phyloP scores from a whole-genome alignment of 2,329 filamentous ascomycete genomes.

The Colletotrichum sp. region DNA sequence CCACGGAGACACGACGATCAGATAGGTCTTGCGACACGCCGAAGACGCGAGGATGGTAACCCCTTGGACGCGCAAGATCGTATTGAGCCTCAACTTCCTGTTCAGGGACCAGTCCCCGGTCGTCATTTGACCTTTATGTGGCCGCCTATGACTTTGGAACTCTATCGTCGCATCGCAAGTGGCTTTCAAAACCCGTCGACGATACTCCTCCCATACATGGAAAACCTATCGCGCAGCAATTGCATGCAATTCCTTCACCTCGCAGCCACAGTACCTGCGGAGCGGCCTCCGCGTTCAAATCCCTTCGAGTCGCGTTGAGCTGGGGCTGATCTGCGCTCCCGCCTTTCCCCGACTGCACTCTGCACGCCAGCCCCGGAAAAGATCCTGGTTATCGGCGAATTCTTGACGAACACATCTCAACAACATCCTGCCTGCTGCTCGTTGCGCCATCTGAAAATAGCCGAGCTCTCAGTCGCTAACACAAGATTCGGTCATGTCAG shows the following conservation, averaged over 20 bases:
- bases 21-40: not conserved
- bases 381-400: not conserved
- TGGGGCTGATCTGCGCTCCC: constrained; percentile 10
- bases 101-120: not conserved
- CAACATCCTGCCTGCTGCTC: not conserved
- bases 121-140: not conserved
- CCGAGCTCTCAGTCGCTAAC: not conserved
- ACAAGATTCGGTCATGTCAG: not conserved
- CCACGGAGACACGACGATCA: not conserved
- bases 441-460: not conserved
- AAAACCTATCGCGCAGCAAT: not conserved
- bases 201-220: not conserved
- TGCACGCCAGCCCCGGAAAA: not conserved
- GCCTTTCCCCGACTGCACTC: constrained; percentile 1
- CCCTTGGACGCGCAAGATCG: not conserved
- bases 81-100: not conserved
- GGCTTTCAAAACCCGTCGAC: not conserved
- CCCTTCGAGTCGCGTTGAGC: not conserved
- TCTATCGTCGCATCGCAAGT: not conserved
- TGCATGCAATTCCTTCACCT: not conserved
- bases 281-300: not conserved
- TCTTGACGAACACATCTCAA: not conserved
- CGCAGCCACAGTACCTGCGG: not conserved
- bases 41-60: not conserved
- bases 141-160: not conserved